These are phyloP conservation scores for Alternaria viburni DNA, from an alignment of 2,329 filamentous ascomycete species.

Conservation along the genomic window DNA sequence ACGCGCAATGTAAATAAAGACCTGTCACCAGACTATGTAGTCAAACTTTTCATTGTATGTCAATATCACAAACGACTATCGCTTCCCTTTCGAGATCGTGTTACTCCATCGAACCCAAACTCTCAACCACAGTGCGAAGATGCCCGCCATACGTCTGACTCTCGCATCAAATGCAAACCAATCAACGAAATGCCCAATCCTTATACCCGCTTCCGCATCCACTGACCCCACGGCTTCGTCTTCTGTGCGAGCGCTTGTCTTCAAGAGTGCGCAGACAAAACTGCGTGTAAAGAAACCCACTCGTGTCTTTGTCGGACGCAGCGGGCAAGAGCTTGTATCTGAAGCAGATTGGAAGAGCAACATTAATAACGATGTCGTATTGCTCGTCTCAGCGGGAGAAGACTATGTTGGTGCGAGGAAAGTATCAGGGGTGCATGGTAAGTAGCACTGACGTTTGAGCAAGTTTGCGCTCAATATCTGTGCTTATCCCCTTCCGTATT, in stretches of 20 bases:
- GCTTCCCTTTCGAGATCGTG: background rate
- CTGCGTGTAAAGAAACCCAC: constrained; percentile 38
- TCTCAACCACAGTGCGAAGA: background rate
- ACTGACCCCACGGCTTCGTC: constrained; percentile 18
- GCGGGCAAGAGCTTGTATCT: constrained; percentile 34
- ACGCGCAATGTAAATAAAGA: background rate
- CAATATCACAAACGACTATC: background rate
- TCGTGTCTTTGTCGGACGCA: constrained; percentile 34
- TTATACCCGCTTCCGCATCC: constrained; percentile 28
- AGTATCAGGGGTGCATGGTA: constrained; percentile 22
- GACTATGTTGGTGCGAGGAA: constrained; percentile 40
- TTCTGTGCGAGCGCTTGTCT: constrained; percentile 32
- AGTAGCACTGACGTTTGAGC: constrained; percentile 22
- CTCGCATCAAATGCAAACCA: constrained; percentile 42
- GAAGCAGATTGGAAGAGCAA: constrained; percentile 36
- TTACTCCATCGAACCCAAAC: background rate
- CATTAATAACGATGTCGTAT: constrained; percentile 31
- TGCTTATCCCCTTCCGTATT: background rate
- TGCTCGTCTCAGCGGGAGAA: constrained; percentile 42
- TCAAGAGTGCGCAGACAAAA: constrained; percentile 41
- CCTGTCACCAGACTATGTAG: background rate
- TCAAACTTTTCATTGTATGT: background rate
- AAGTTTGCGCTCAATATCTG: constrained; percentile 30
- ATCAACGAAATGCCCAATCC: constrained; percentile 33
- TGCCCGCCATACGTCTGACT: constrained; percentile 36